Conservation (phyloP, 202 grass and related monocot species). For the Panicum virgatum region DNA sequence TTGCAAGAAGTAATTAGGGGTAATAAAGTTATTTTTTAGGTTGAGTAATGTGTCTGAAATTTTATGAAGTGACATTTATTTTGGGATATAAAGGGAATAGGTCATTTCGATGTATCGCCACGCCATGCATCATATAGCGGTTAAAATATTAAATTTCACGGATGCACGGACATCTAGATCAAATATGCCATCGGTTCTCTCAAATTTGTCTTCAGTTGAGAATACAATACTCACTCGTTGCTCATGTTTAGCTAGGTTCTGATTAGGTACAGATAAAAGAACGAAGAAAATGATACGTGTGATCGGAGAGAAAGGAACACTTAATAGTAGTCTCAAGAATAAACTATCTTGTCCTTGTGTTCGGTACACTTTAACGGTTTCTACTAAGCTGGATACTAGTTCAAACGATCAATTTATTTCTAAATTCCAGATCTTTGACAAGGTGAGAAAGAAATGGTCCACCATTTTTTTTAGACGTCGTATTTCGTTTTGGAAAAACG, state of each 20-base stretch:
- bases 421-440: slow-evolving; percentile 10
- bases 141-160: neutral
- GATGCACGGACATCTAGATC: neutral
- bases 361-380: slow-evolving; percentile 33
- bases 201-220: neutral
- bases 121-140: neutral
- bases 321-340: neutral
- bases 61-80: too few species aligned
- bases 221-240: neutral
- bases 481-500: too few species aligned
- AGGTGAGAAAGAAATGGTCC: neutral
- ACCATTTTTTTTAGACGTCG: too few species aligned
- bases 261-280: neutral
- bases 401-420: slow-evolving; percentile 25
- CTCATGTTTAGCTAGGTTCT: neutral
- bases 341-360: neutral
- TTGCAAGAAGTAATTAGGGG: too few species aligned
- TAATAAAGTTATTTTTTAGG: too few species aligned
- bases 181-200: neutral
- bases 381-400: neutral
- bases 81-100: too few species aligned
- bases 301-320: neutral
- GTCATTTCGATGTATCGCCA: neutral
- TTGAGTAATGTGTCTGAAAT: too few species aligned
- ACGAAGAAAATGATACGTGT: neutral